A percentile compares a stretch with the other conserved stretches of the same genome.
Evolutionary conservation across 2,329 filamentous ascomycete species (phyloP).

Genomic region (Penicillium freii): DNA sequence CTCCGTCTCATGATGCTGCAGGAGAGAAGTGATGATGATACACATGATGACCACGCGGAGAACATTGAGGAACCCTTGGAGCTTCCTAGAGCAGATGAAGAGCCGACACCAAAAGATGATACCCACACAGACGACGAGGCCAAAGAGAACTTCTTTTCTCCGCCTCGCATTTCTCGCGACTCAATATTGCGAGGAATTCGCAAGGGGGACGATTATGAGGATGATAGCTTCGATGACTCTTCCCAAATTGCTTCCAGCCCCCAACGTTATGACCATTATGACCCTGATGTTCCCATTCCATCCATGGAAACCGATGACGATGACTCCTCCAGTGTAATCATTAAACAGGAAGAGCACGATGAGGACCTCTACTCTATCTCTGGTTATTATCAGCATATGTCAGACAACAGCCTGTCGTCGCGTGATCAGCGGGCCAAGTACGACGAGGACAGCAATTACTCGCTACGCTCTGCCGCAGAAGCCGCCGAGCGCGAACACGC

Average conservation of each 20-base stretch:
- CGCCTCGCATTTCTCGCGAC: slow-evolving; percentile 82
- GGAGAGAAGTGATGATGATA: slow-evolving; percentile 49
- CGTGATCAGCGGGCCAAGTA: slow-evolving; percentile 38
- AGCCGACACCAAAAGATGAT: background rate
- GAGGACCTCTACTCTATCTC: slow-evolving; percentile 64
- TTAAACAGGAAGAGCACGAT: slow-evolving; percentile 63
- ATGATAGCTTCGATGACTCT: slow-evolving; percentile 64
- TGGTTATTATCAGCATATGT: slow-evolving; percentile 60
- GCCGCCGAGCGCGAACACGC: slow-evolving; percentile 5
- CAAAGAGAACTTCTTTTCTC: slow-evolving; percentile 61
- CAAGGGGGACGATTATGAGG: slow-evolving; percentile 57
- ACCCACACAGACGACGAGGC: slow-evolving; percentile 27
- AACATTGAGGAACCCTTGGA: background rate
- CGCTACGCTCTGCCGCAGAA: slow-evolving; percentile 42
- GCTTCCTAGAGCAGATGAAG: slow-evolving; percentile 4
- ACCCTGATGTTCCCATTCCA: slow-evolving; percentile 87
- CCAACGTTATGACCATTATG: slow-evolving; percentile 61
- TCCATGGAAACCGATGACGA: slow-evolving; percentile 69
- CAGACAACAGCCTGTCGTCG: slow-evolving; percentile 35
- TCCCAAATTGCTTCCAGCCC: slow-evolving; percentile 59
- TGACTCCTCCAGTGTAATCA: slow-evolving; percentile 59
- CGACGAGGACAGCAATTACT: slow-evolving; percentile 60
- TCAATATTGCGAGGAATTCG: slow-evolving; percentile 89
- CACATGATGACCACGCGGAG: slow-evolving; percentile 23
- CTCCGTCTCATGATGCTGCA: slow-evolving; percentile 82